These are phyloP conservation scores for Chenopodium quinoa DNA, from an alignment of 148 eudicot species.

Conservation along the genomic window DNA sequence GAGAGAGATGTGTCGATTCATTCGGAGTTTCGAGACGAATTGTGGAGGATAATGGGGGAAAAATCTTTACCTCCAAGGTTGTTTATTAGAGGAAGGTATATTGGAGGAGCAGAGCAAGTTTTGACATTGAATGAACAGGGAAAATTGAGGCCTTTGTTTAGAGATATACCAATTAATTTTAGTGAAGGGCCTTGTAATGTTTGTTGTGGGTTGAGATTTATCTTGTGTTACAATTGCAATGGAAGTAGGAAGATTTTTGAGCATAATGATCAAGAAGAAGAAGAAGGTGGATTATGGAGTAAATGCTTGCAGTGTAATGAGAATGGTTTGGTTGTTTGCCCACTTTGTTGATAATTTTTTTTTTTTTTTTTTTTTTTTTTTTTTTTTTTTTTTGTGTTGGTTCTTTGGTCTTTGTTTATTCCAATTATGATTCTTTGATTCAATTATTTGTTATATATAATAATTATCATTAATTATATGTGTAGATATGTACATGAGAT, in stretches of 20 bases:
- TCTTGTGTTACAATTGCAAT: slow-evolving; percentile 60
- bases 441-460: no score
- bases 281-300: no score
- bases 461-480: no score
- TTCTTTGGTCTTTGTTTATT: no score
- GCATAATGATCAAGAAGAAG: not conserved
- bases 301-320: no score
- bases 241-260: slow-evolving; percentile 61
- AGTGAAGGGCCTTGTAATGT: slow-evolving; percentile 55
- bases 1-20: slow-evolving; percentile 85
- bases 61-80: slow-evolving; percentile 64
- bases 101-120: slow-evolving; percentile 80
- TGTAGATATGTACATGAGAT: no score
- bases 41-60: slow-evolving; percentile 62
- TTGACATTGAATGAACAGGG: slow-evolving; percentile 68
- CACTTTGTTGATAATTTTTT: no score
- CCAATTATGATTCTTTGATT: no score
- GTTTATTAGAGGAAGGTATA: slow-evolving; percentile 68
- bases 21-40: slow-evolving; percentile 63
- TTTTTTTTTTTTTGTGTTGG: no score
- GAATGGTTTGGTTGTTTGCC: no score
- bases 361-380: no score
- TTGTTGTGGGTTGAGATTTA: slow-evolving; percentile 65
- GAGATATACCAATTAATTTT: slow-evolving; percentile 48
- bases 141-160: slow-evolving; percentile 45